Evolutionary conservation across 2,329 filamentous ascomycete species (phyloP).

Genomic region (Paracorniculantispora psalliotae): DNA sequence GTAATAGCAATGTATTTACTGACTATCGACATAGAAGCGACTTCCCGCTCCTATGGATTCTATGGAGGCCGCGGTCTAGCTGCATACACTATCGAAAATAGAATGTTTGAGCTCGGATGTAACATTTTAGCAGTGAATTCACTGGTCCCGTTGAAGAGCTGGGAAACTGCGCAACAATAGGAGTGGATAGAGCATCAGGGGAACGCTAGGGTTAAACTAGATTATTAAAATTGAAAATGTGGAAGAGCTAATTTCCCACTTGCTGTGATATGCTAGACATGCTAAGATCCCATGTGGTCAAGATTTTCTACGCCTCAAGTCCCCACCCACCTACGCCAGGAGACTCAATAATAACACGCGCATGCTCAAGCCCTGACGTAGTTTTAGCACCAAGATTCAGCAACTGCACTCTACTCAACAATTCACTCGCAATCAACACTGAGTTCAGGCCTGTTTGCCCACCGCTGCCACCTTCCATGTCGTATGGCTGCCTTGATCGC

Average conservation of each 20-base stretch:
- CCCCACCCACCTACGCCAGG: slow-evolving; percentile 62
- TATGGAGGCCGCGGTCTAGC: background rate
- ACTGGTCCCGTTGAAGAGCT: too few relatives aligned
- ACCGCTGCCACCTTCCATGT: slow-evolving; percentile 65
- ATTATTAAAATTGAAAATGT: too few relatives aligned
- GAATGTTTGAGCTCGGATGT: background rate
- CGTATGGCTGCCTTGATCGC: slow-evolving; percentile 68
- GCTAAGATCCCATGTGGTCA: too few relatives aligned
- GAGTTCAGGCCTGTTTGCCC: slow-evolving; percentile 61
- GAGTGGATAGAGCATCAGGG: too few relatives aligned
- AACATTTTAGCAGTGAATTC: too few relatives aligned
- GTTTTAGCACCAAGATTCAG: slow-evolving; percentile 58
- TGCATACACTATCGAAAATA: background rate
- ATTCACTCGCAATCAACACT: slow-evolving; percentile 16
- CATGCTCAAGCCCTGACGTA: slow-evolving; percentile 50
- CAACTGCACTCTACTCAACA: slow-evolving; percentile 25
- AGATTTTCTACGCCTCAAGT: background rate
- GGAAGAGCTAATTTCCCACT: too few relatives aligned
- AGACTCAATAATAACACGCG: slow-evolving; percentile 56
- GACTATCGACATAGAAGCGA: background rate
- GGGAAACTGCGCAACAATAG: too few relatives aligned
- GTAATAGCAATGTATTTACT: background rate
- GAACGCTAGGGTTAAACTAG: too few relatives aligned
- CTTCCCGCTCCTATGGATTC: too few relatives aligned
- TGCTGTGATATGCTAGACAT: too few relatives aligned